Conservation (phyloP, 495 filamentous ascomycete genomes). For the Hypoxylon rickii region DNA sequence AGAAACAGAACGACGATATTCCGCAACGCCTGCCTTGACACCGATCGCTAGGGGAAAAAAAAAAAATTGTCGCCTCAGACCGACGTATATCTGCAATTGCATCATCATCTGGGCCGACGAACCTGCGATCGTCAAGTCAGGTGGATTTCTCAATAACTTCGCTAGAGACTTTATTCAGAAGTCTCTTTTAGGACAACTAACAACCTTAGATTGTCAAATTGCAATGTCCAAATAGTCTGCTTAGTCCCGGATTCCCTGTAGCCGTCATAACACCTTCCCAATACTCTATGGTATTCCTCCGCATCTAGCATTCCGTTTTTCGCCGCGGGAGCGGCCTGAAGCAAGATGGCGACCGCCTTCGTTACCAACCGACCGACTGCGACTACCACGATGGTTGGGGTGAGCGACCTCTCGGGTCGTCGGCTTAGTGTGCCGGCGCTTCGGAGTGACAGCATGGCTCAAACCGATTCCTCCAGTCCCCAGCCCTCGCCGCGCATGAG, state of each 20-base stretch:
- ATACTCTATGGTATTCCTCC: constrained; percentile 47
- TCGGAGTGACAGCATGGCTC: constrained; percentile 22
- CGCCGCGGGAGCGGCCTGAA: constrained; percentile 54
- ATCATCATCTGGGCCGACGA: background rate
- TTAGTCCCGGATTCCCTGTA: constrained; percentile 13
- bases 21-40: constrained; percentile 11
- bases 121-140: background rate
- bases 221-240: constrained; percentile 26
- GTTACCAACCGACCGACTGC: constrained; percentile 43
- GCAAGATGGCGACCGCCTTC: constrained; percentile 50
- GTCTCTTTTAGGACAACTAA: constrained; percentile 7
- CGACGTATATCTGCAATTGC: no score
- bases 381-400: constrained; percentile 32
- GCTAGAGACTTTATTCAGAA: constrained; percentile 9
- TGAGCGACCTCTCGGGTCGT: constrained; percentile 36
- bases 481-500: constrained; percentile 45
- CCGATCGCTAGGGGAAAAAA: constrained; percentile 4
- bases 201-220: constrained; percentile 19
- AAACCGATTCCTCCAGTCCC: constrained; percentile 25
- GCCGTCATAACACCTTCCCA: constrained; percentile 10
- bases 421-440: constrained; percentile 25
- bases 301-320: constrained; percentile 45
- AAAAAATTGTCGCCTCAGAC: no score
- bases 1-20: constrained; percentile 16
- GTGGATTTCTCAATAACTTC: constrained; percentile 4